Evolutionary conservation across 164 flowering plant species (phyloP).

Genomic region (Chimonanthus praecox): DNA sequence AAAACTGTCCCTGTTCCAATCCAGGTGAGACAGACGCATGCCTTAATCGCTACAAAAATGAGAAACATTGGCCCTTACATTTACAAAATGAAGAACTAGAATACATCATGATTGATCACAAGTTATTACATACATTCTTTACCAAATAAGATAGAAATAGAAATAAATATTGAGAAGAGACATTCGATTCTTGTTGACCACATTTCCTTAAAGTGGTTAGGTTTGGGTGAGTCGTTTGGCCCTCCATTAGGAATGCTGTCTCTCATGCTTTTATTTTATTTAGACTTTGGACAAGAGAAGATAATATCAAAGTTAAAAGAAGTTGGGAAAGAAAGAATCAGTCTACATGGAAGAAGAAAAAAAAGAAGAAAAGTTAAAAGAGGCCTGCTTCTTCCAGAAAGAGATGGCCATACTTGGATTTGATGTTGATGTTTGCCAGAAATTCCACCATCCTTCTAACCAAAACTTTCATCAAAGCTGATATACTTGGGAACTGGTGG

Average conservation of each 20-base stretch:
- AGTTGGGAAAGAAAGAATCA: too few species aligned
- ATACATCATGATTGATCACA: too few species aligned
- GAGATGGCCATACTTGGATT: background rate
- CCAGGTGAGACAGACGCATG: too few species aligned
- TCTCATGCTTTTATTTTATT: background rate
- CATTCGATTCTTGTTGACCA: constrained; percentile 1
- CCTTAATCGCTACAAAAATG: too few species aligned
- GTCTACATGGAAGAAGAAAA: background rate
- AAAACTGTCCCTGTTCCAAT: too few species aligned
- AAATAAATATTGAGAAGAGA: background rate
- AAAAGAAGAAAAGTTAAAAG: background rate
- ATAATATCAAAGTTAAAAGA: too few species aligned
- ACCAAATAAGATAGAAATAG: too few species aligned
- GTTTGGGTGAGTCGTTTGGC: background rate
- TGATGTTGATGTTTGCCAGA: background rate
- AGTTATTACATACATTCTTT: too few species aligned
- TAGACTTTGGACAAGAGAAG: background rate
- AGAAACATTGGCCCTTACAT: too few species aligned
- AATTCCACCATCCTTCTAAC: background rate
- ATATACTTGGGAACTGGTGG: background rate
- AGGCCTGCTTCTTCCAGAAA: background rate
- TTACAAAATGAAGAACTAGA: too few species aligned
- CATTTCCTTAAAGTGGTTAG: constrained; percentile 4
- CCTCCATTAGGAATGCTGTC: background rate
- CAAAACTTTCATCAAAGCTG: background rate